A percentile compares a stretch with the other conserved stretches of the same genome.
Conservation (phyloP, 2,329 filamentous ascomycete species). For the Huntiella omanensis region DNA sequence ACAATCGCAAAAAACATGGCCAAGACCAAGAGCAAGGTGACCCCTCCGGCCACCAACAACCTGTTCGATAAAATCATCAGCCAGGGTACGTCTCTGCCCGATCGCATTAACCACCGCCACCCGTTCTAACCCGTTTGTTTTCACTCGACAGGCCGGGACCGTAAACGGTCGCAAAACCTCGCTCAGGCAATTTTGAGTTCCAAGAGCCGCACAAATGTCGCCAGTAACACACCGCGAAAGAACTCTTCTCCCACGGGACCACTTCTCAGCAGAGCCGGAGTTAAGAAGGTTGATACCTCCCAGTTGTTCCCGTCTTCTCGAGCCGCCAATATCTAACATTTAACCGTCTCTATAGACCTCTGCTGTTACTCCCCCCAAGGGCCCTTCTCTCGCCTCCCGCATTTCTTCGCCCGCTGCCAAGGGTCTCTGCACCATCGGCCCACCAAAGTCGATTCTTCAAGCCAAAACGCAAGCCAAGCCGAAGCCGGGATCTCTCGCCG, state of each 20-base stretch:
- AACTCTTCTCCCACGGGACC: slow-evolving; percentile 26
- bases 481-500: slow-evolving; percentile 3
- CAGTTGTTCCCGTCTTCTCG: not conserved
- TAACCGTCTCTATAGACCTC: not conserved
- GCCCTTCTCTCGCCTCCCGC: slow-evolving; percentile 8
- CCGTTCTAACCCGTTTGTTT: not conserved
- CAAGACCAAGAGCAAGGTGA: slow-evolving; percentile 10
- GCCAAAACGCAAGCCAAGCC: not conserved
- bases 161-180: slow-evolving; percentile 52
- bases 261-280: slow-evolving; percentile 52
- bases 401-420: slow-evolving; percentile 8
- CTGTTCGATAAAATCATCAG: slow-evolving; percentile 38
- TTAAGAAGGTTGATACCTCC: slow-evolving; percentile 41
- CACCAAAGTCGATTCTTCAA: slow-evolving; percentile 3
- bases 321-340: not conserved
- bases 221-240: slow-evolving; percentile 26
- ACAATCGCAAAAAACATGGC: no score
- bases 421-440: slow-evolving; percentile 6
- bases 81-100: slow-evolving; percentile 22
- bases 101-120: not conserved
- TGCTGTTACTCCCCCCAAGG: not conserved
- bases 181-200: slow-evolving; percentile 50
- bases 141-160: slow-evolving; percentile 34
- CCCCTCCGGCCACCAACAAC: slow-evolving; percentile 21
- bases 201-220: slow-evolving; percentile 37